Conservation (phyloP, 176 grass and related monocot species). For the Cenchrus purpureus region DNA sequence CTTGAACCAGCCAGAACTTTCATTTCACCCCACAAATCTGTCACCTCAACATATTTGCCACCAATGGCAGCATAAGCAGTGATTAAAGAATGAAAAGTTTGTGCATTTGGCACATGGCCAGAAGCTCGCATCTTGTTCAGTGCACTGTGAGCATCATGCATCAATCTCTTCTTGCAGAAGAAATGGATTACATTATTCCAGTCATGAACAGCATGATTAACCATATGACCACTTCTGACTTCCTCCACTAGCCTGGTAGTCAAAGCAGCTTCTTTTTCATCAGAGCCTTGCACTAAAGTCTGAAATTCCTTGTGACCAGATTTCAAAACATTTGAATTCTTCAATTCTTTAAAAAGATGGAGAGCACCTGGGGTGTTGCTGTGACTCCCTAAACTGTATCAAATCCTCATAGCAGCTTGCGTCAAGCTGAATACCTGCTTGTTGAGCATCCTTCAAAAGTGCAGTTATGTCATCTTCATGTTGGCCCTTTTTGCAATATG, state of each 20-base stretch:
- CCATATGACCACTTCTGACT: slow-evolving; percentile 59
- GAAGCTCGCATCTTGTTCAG: slow-evolving; percentile 81
- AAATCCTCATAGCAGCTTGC: slow-evolving; percentile 66
- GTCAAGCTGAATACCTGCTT: slow-evolving; percentile 79
- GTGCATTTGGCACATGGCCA: slow-evolving; percentile 75
- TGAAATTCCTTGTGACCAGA: slow-evolving; percentile 55
- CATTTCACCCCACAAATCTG: slow-evolving; percentile 98
- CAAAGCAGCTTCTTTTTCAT: slow-evolving; percentile 60
- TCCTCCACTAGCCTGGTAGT: slow-evolving; percentile 75
- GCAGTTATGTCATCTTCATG: slow-evolving; percentile 67
- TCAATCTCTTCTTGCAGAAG: slow-evolving; percentile 92
- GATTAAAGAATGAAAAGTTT: slow-evolving; percentile 79
- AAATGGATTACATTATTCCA: slow-evolving; percentile 96
- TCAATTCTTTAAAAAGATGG: slow-evolving; percentile 70
- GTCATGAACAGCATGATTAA: slow-evolving; percentile 72
- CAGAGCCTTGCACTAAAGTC: slow-evolving; percentile 37
- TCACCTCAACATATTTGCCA: slow-evolving; percentile 81
- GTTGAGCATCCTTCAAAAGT: slow-evolving; percentile 75
- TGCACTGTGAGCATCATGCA: slow-evolving; percentile 88
- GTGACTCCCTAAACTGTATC: slow-evolving; percentile 62
- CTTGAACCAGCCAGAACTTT: slow-evolving; percentile 65
- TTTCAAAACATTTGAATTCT: slow-evolving; percentile 61
- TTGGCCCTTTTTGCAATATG: slow-evolving; percentile 68
- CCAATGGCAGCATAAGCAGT: slow-evolving; percentile 84
- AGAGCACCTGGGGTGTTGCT: slow-evolving; percentile 62